Evolutionary conservation across 148 eudicot genomes (phyloP).

Genomic region (Fagopyrum homotropicum): DNA sequence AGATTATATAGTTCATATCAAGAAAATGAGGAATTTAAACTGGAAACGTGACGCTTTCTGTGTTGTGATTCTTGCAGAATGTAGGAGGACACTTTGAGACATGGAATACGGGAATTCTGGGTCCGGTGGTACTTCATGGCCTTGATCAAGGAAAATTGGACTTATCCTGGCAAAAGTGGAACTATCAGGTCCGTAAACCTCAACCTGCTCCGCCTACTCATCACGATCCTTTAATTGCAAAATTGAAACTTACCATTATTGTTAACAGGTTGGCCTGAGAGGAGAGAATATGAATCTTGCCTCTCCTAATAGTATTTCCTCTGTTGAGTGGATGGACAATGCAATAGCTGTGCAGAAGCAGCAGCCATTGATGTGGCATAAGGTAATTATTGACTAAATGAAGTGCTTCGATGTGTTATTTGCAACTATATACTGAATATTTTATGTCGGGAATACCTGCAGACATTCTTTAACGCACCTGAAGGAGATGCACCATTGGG

Average conservation of each 20-base stretch:
- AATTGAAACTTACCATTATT: background rate
- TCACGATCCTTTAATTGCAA: background rate
- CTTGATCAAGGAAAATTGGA: slow-evolving; percentile 51
- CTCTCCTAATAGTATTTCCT: slow-evolving; percentile 48
- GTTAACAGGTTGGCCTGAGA: slow-evolving; percentile 70
- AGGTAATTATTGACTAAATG: slow-evolving; percentile 45
- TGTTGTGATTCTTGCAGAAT: slow-evolving; percentile 36
- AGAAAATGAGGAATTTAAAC: background rate
- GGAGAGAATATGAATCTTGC: slow-evolving; percentile 79
- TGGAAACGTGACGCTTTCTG: background rate
- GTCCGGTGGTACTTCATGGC: slow-evolving; percentile 50
- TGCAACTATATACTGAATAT: background rate
- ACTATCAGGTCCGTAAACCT: slow-evolving; percentile 37
- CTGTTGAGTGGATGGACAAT: slow-evolving; percentile 76
- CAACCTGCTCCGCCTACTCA: background rate
- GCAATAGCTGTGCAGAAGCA: slow-evolving; percentile 56
- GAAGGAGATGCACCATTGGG: slow-evolving; percentile 79
- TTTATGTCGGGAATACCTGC: slow-evolving; percentile 5
- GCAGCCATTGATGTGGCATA: slow-evolving; percentile 93
- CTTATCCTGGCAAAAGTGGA: slow-evolving; percentile 52
- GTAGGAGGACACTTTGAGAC: slow-evolving; percentile 75
- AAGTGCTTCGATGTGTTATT: background rate
- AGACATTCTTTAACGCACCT: slow-evolving; percentile 83
- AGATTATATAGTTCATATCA: background rate
- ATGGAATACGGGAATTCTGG: slow-evolving; percentile 47